phyloP scores from a whole-genome alignment of 2,329 filamentous ascomycete genomes.

The Neonectria coccinea region DNA sequence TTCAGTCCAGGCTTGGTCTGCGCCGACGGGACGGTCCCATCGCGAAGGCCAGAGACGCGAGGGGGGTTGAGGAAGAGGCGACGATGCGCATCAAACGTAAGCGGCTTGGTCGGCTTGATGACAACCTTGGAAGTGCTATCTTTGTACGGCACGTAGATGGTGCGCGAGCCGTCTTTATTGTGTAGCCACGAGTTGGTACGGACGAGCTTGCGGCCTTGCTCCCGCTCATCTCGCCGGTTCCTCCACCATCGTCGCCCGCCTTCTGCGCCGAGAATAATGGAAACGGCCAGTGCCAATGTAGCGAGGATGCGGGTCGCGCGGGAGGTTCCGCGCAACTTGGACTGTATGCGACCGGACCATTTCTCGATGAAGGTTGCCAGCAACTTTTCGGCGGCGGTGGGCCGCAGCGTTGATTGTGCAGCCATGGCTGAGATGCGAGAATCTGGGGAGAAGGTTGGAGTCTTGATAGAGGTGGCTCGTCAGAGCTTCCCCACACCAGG shows the following conservation, averaged over 20 bases:
- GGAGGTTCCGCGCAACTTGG: constrained; percentile 72
- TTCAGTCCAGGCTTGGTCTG: constrained; percentile 96
- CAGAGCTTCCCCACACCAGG: constrained; percentile 41
- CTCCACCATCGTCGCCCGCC: constrained; percentile 84
- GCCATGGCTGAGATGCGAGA: constrained; percentile 69
- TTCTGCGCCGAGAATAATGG: constrained; percentile 83
- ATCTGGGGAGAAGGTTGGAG: constrained; percentile 17
- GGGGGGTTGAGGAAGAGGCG: constrained; percentile 93
- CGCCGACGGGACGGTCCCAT: constrained; percentile 82
- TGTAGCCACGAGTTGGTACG: constrained; percentile 92
- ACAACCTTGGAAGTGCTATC: constrained; percentile 89
- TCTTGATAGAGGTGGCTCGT: constrained; percentile 24
- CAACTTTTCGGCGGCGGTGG: constrained; percentile 73
- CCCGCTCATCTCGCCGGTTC: constrained; percentile 78
- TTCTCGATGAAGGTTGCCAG: constrained; percentile 72
- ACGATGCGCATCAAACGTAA: constrained; percentile 96
- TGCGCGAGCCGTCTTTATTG: constrained; percentile 94
- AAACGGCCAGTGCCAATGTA: constrained; percentile 78
- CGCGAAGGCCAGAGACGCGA: constrained; percentile 79
- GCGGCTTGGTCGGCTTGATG: constrained; percentile 88
- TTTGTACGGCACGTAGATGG: constrained; percentile 95
- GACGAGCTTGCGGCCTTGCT: constrained; percentile 84
- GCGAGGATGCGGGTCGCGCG: constrained; percentile 79
- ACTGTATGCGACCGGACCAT: constrained; percentile 65
- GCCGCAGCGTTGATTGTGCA: constrained; percentile 84